Evolutionary conservation across 345 rosid species (phyloP), one percentile per base, ranked within the genome.

Genomic region (Eutrema yunnanense): DNA sequence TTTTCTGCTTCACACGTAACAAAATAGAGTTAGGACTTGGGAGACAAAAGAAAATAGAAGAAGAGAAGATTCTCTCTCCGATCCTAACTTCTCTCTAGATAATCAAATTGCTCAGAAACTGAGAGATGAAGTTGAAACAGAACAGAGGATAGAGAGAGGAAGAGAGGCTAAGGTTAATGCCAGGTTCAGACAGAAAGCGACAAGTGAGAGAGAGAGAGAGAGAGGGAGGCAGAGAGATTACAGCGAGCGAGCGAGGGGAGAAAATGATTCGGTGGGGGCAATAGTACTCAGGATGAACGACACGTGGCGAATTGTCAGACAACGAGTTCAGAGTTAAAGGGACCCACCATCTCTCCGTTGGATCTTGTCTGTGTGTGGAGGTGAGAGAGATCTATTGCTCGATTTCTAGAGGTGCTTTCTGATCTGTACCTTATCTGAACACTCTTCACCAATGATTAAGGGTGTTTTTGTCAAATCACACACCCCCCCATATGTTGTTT

Each of bases 141-240:
- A 56, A 62, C 50, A 46, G 22, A 50, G 26, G 9, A 55, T 43
- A 58, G 46, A 59, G 49, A 65, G 52, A 61, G 64, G 37, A 30
- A 34, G 55, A 56, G 62, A 67, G 55, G 73, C 69, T 44, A 62
- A 61, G 58, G 59, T 34, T 67, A 50, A 38, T 41, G 60, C 44
- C 67, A 57, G 72, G 78, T 75, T 68, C 57, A 68, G 74, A 75
- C 75, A 76, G 79, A 75, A 62, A 76, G 75, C 44, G 79, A 76
- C 75, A 62, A 76, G 80, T 43, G 55, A 27, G 26, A 5, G 80
- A 51, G 55, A 27, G 26, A 5, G 37, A 50, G 34, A 48, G 29
- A 48, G 6, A 50, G 34, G 48, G 29, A 54, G 42, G 19, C 63
- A 73, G 64, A 60, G 70, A 44, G 50, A 74, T 38, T 16, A 57